A percentile compares a stretch with the other conserved stretches of the same genome.
Conservation (phyloP, 495 filamentous ascomycete genomes). For the Evernia prunastri region DNA sequence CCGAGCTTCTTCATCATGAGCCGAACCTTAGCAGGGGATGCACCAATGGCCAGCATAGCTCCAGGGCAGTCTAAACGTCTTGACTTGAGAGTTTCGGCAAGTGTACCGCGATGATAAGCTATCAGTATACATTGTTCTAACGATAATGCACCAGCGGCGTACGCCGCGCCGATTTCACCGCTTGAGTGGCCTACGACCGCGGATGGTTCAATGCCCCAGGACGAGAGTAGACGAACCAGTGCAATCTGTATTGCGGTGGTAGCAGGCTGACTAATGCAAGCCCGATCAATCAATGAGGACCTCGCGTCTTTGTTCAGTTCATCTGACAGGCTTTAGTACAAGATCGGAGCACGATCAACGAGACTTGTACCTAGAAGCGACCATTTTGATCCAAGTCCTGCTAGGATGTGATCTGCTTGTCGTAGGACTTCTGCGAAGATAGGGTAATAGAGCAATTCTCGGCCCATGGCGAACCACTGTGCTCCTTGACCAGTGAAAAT, state of each 20-base stretch:
- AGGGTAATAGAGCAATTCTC: constrained; percentile 31
- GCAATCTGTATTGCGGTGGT: constrained; percentile 41
- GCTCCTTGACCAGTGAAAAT: constrained; percentile 63
- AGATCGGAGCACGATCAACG: no score
- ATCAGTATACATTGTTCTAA: constrained; percentile 25
- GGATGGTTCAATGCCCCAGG: constrained; percentile 31
- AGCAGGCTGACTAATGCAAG: constrained; percentile 37
- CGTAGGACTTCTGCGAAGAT: constrained; percentile 31
- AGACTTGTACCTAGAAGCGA: no score
- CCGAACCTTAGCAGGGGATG: constrained; percentile 22
- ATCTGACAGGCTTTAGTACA: no score
- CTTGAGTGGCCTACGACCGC: constrained; percentile 38
- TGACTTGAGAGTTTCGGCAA: constrained; percentile 20
- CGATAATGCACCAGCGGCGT: constrained; percentile 29
- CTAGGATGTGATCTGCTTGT: no score
- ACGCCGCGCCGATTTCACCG: constrained; percentile 40
- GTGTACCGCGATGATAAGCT: constrained; percentile 31
- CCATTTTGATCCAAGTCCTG: no score
- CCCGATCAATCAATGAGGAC: no score
- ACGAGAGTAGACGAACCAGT: constrained; percentile 33
- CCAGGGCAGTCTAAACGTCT: constrained; percentile 17
- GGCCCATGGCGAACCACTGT: constrained; percentile 59
- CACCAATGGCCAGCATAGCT: constrained; percentile 35
- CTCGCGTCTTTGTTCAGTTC: no score
- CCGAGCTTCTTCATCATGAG: constrained; percentile 3